A percentile compares a stretch with the other conserved stretches of the same genome.
These are phyloP conservation scores for Aethionema arabicum DNA, from an alignment of 345 rosid species.

Conservation along the genomic window DNA sequence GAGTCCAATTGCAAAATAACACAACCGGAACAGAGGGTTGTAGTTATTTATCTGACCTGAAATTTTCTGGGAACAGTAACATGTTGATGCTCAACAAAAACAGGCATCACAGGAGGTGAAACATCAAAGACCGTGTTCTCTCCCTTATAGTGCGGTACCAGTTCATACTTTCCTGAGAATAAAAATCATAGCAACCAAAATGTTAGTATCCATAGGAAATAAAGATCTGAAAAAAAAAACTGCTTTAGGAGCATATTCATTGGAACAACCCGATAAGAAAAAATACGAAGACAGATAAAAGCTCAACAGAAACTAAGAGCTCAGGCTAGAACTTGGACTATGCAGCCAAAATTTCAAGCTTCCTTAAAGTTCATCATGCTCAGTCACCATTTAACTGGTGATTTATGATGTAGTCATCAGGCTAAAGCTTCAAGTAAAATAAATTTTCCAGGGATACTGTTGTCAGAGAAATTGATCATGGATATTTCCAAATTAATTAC, in stretches of 20 bases:
- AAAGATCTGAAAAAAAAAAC: not conserved
- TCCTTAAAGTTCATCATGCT: conserved; percentile 13
- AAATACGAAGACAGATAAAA: not conserved
- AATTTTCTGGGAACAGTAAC: conserved; percentile 66
- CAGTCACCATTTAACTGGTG: conserved; percentile 10
- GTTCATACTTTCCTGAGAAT: conserved; percentile 64
- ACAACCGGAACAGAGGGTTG: not conserved
- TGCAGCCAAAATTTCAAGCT: conserved; percentile 19
- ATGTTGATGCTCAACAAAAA: conserved; percentile 78
- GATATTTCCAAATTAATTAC: conserved; percentile 42
- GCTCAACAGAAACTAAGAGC: conserved; percentile 5
- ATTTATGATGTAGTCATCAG: conserved; percentile 15
- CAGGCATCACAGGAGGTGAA: conserved; percentile 69
- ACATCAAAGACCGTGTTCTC: conserved; percentile 94
- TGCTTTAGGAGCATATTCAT: too few relatives aligned
- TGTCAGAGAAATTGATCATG: conserved; percentile 11
- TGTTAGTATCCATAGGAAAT: conserved; percentile 12
- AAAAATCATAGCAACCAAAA: conserved; percentile 32
- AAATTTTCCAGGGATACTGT: conserved; percentile 5
- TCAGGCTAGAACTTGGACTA: conserved; percentile 17
- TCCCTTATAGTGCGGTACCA: conserved; percentile 82
- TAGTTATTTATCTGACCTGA: conserved; percentile 54
- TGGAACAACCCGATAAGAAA: too few relatives aligned
- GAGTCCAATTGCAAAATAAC: conserved; percentile 20
- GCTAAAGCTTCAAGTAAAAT: conserved; percentile 15